These are phyloP conservation scores for Ceratobasidium sp. DNA, from an alignment of 1,284 basidiomycete species.

Conservation along the genomic window DNA sequence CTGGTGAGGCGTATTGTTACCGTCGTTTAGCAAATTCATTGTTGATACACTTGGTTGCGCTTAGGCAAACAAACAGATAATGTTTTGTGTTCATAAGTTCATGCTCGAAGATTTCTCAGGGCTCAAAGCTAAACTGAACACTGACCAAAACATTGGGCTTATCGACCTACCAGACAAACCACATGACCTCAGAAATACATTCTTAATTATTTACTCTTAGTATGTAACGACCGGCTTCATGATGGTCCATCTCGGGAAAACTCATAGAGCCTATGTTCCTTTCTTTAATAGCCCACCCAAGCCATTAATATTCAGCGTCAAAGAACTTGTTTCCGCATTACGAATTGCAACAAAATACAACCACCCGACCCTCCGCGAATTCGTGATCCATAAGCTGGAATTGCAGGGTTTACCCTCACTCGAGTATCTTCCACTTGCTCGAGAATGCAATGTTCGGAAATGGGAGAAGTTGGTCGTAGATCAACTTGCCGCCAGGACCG, in stretches of 20 bases:
- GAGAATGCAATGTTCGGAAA: not conserved
- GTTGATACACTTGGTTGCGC: not conserved
- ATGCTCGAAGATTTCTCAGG: no score
- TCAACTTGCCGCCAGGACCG: not conserved
- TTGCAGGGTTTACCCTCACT: not conserved
- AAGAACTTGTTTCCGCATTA: not conserved
- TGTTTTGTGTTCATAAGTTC: no score
- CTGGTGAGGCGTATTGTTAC: not conserved
- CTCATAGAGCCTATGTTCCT: no score
- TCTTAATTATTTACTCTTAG: no score
- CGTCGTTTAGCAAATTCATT: not conserved
- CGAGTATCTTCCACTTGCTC: constrained; percentile 7
- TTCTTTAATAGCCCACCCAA: no score
- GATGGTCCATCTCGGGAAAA: no score
- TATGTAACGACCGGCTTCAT: no score
- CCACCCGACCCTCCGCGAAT: not conserved
- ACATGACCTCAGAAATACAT: no score
- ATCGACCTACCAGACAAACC: no score
- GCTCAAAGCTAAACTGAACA: no score
- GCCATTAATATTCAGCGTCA: no score
- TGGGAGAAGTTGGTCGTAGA: constrained; percentile 8
- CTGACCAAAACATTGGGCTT: no score
- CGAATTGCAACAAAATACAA: not conserved
- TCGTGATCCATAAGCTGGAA: not conserved
- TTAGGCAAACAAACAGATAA: not conserved